Evolutionary conservation across 2,329 filamentous ascomycete genomes (phyloP).

Genomic region (Colletotrichum siamense): DNA sequence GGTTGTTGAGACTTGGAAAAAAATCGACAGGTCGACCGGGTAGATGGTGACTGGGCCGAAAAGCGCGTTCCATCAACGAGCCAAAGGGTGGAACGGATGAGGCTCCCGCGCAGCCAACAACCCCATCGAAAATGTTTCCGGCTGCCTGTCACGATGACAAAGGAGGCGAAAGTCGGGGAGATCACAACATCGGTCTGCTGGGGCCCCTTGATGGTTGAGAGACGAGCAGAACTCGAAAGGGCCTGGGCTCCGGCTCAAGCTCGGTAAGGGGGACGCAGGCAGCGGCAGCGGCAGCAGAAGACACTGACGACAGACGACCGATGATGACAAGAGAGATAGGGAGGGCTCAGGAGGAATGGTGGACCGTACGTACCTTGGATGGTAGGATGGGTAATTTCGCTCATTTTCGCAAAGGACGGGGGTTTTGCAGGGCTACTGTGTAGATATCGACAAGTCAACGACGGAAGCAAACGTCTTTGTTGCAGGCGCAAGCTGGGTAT

Average conservation of each 20-base stretch:
- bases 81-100: neutral
- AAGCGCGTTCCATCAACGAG: neutral
- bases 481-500: neutral
- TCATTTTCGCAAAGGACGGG: conserved; percentile 43
- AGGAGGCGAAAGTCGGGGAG: neutral
- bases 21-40: neutral
- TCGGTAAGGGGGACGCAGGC: neutral
- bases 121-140: neutral
- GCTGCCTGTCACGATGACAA: neutral
- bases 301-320: neutral
- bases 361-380: conserved; percentile 57
- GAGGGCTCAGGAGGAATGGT: neutral
- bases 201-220: neutral
- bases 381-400: conserved; percentile 61
- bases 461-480: neutral
- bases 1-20: neutral
- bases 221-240: neutral
- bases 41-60: neutral
- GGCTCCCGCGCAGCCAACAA: neutral
- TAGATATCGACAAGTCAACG: conserved; percentile 16
- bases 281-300: neutral
- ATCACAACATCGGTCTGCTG: neutral
- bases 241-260: neutral
- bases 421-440: conserved; percentile 6
- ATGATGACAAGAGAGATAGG: neutral